Evolutionary conservation across 2,329 filamentous ascomycete species (phyloP), one percentile per base, ranked within the genome.

Genomic region (Diaporthe sp.): DNA sequence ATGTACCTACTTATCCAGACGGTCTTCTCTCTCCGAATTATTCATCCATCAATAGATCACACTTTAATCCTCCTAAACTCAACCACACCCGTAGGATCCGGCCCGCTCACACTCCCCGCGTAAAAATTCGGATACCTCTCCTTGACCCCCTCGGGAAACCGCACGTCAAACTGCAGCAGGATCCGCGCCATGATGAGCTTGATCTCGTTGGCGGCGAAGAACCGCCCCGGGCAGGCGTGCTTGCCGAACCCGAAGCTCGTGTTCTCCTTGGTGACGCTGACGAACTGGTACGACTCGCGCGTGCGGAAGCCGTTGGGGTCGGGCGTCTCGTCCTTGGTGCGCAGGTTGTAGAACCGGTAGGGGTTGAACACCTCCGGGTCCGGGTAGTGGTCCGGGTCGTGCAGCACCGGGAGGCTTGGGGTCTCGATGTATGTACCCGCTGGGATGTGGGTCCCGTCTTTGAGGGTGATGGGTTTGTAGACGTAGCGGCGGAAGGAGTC

Each of bases 401-500:
- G 77, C 40, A 81, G 81, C 57, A 86, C 79, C 8, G 82, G 81
- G 12, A 80, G 79, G 17, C 81, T 77, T 0, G 84, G 81, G 1
- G 84, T 77, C 60, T 86, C 81, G 35, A 86, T 81, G 54, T 81
- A 79, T 10, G 81, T 81, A 13, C 84, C 84, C 1, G 81, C 78
- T 0, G 84, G 84, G 7, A 86, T 81, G 35, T 84, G 84, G 45
- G 88, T 86, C 30, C 88, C 88, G 76, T 89, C 87, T 33, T 86
- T 86, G 6, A 89, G 84, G 2, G 85, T 85, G 75, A 89, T 83
- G 9, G 85, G 83, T 74, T 86, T 83, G 40, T 87, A 80, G 10
- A 87, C 86, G 75, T 85, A 87, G 61, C 87, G 86, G n/a, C 81
- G 80, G 78, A 88, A 88, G 2, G 86, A 84, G 2, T 84, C 35